Evolutionary conservation across 2,329 filamentous ascomycete genomes (phyloP), one percentile per base, ranked within the genome.

Genomic region (Pseudophaeomoniella oleicola): DNA sequence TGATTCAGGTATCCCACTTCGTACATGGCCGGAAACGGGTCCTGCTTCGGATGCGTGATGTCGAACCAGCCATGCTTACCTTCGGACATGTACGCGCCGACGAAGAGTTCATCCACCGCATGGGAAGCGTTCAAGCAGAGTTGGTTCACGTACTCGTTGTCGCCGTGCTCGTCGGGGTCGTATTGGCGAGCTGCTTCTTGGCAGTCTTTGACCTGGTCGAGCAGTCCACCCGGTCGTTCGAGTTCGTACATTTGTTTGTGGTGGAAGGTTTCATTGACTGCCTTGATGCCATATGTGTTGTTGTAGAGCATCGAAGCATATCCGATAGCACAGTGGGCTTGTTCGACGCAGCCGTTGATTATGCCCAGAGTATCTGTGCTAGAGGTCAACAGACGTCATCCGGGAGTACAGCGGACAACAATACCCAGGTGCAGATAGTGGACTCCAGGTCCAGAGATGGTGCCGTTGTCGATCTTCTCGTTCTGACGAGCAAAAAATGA

Each of bases 291-390:
- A 40, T 71, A 71, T 1, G 64, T 66, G 42, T 70, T 70, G 47
- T 70, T 64, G 35, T 53, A 57, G 4, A 60, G 58, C 34, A 59
- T 60, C 16, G 54, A 49, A 2, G 59, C 57, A 39, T 62, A 62
- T 33, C 50, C 58, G 2, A 49, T 50, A 4, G 45, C 45, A 36
- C 84, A 76, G 1, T 75, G 63, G 18, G 74, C 52, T 45, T 71
- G 64, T 48, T 86, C 81, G 22, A 85, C 61, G 44, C 78, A 72
- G 10, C 78, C 80, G 51, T 85, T 82, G 39, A 83, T 62, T 39
- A 86, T 79, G 15, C 79, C 78, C 0, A 85, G 22, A 9, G 22
- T 27, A 27, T 27, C 22, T 27, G n/a, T 9, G 6, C n/a, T 9
- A 9, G 22, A 27, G n/a, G 22, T 27, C 22, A 27, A n/a, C 22